These are phyloP conservation scores for Ophiostoma pallidulum DNA, from an alignment of 2,329 filamentous ascomycete species.

Conservation along the genomic window DNA sequence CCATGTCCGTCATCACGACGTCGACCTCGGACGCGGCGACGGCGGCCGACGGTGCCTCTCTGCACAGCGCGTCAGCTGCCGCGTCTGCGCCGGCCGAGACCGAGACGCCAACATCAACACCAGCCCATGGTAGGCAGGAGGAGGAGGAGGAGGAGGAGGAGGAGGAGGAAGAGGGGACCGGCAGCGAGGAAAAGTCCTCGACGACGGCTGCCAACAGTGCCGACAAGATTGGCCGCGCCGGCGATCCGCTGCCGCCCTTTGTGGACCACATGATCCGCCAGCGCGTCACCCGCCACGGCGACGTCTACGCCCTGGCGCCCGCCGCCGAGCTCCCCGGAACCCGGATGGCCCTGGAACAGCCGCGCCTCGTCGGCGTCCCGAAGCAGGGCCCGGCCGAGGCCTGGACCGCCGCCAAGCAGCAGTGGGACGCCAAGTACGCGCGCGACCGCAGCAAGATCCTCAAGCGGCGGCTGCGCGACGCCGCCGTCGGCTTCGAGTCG, in stretches of 20 bases:
- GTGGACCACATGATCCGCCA: slow-evolving; percentile 87
- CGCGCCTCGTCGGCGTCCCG: slow-evolving; percentile 62
- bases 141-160: background rate
- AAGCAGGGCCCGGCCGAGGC: slow-evolving; percentile 72
- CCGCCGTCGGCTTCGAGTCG: slow-evolving; percentile 59
- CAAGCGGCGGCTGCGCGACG: slow-evolving; percentile 62
- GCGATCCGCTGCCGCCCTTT: slow-evolving; percentile 73
- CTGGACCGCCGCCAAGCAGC: slow-evolving; percentile 66
- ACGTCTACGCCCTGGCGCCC: slow-evolving; percentile 57
- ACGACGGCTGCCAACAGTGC: slow-evolving; percentile 9
- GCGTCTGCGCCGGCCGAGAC: background rate
- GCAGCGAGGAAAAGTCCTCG: too few relatives aligned
- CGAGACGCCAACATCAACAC: background rate
- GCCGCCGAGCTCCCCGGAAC: slow-evolving; percentile 56
- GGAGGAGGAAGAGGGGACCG: slow-evolving; percentile 4
- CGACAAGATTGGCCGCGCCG: slow-evolving; percentile 66
- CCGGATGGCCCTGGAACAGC: slow-evolving; percentile 47
- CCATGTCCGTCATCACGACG: slow-evolving; percentile 62
- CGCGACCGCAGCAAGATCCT: slow-evolving; percentile 62
- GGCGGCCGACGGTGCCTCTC: background rate
- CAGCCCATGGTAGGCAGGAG: background rate
- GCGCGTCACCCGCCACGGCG: slow-evolving; percentile 68
- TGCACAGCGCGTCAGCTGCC: background rate
- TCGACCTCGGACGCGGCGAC: slow-evolving; percentile 29
- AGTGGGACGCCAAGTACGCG: slow-evolving; percentile 66